Conservation (phyloP, 2,329 filamentous ascomycete species). For the Fusarium subglutinans region DNA sequence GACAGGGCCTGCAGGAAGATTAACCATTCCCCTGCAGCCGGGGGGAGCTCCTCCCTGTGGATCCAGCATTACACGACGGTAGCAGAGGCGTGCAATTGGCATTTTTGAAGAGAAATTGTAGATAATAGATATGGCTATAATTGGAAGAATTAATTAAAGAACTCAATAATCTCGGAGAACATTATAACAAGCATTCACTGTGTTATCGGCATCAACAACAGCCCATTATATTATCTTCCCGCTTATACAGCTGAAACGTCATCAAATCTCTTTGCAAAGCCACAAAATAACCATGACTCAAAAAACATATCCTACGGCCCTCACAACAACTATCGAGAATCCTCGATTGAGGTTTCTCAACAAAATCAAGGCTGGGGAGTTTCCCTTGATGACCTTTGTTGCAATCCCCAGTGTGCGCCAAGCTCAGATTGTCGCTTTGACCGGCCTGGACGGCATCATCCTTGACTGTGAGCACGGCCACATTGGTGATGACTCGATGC, state of each 20-base stretch:
- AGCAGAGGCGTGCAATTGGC: neutral
- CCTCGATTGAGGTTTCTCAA: conserved; percentile 56
- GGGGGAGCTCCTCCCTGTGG: conserved; percentile 21
- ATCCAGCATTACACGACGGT: neutral
- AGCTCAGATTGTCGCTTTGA: conserved; percentile 59
- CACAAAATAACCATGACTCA: conserved; percentile 5
- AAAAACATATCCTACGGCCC: conserved; percentile 9
- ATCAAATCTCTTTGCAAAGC: neutral
- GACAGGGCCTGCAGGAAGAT: neutral
- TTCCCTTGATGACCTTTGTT: conserved; percentile 60
- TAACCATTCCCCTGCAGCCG: neutral
- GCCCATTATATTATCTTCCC: neutral
- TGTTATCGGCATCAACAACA: neutral
- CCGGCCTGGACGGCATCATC: conserved; percentile 59
- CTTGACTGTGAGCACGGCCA: conserved; percentile 50
- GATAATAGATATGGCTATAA: neutral
- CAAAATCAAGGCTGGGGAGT: conserved; percentile 50
- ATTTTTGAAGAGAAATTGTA: neutral
- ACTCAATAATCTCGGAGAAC: neutral
- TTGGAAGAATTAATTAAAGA: neutral
- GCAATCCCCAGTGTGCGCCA: conserved; percentile 57
- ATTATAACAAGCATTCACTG: neutral
- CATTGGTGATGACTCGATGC: conserved; percentile 15
- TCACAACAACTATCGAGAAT: conserved; percentile 49
- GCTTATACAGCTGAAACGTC: neutral